Base-by-base conservation (phyloP, 768 basidiomycete species). In the Termitomyces sp. region DNA sequence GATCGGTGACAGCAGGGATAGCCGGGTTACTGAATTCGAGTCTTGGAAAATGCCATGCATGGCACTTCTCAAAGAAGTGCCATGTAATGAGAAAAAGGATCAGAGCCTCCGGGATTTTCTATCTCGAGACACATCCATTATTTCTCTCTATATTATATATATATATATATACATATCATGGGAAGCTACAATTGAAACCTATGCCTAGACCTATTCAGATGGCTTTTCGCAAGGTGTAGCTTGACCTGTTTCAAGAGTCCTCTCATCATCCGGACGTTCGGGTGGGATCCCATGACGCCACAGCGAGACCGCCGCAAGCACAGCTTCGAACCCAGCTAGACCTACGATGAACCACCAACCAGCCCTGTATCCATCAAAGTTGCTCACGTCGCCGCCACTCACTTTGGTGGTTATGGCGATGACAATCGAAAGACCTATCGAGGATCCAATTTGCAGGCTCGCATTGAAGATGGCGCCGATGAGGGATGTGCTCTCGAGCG, bases 401-500 rank as follows among this genome's bases (percentile, higher is more conserved):
- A 79, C 79, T 20, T 75, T 73, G 30, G 63, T 55, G 2, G 57
- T 61, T 35, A 65, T 63, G 12, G 64, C 62, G 5, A 60, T 74
- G 40, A 77, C 74, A 30, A 73, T 72, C 13, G 82, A 74, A 49
- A 80, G 70, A 26, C 77, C 79, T 18, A 80, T 66, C 3, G 81
- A 79, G 3, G 77, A 77, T 35, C 82, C 80, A 55, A 82, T 71
- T 64, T 83, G 80, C 6, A 82, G 74, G n/a, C 79, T 78, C 9
- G 76, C 75, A 57, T 82, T 81, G 70, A 81, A 81, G 48, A 83
- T 79, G n/a, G 82, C 82, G 23, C 82, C 81, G 28, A 81, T 73
- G 12, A 77, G 62, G 0, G 64, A 49, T n/a, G 60, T 63, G 41
- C 53, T 65, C 23, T 63, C 62, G 3, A 55, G 51, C 16, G 57